Base-by-base conservation (phyloP, 2,329 filamentous ascomycete genomes). In the Leptographium wingfieldii region DNA sequence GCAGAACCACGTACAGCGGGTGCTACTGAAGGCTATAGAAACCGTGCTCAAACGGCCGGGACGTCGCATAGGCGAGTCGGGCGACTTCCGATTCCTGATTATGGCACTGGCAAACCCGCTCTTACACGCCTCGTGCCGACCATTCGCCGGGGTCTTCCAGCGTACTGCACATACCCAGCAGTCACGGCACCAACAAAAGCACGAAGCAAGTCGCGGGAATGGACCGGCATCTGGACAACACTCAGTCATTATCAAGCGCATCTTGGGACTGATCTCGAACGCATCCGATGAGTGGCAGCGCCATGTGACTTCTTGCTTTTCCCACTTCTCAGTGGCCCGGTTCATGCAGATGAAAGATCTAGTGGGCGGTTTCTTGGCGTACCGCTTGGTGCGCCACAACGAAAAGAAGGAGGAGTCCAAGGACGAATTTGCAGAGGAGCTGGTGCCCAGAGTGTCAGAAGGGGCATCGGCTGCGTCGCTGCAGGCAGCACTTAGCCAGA, bases 221-320 rank as follows among this genome's bases (percentile, higher is more conserved):
- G 76, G 76, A 0, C 77, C 73, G 9, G 68, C 77, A 12, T 76
- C 81, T 31, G 86, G 85, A 1, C 83, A 88, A 61, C 88, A 95
- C 71, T 91, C 88, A 2, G 87, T 87, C 5, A 87, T 96, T 58
- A 82, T 95, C 66, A 96, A 96, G 71, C 83, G 92, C 46, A 85
- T 95, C 48, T 71, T 95, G 31, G 92, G 92, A 0, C 74, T 96
- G 11, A 69, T 95, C 29, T 87, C 90, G 1, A 90, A 95, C 69
- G 77, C 88, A 14, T 80, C 89, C 0, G 81, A 83, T 61, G 81
- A 86, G 61, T 92, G 88, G 65, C 91, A 95, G 66, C 85, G 86
- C 59, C 83, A 87, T 66, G 73, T 95, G 31, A 83, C 91, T 11
- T 80, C 81, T 7, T 96, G 90, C 90, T 85, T 95, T 66, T 83